A percentile compares a stretch with the other conserved stretches of the same genome.
Conservation (phyloP, 2,329 filamentous ascomycete genomes). For the Pyrenochaeta sp. region DNA sequence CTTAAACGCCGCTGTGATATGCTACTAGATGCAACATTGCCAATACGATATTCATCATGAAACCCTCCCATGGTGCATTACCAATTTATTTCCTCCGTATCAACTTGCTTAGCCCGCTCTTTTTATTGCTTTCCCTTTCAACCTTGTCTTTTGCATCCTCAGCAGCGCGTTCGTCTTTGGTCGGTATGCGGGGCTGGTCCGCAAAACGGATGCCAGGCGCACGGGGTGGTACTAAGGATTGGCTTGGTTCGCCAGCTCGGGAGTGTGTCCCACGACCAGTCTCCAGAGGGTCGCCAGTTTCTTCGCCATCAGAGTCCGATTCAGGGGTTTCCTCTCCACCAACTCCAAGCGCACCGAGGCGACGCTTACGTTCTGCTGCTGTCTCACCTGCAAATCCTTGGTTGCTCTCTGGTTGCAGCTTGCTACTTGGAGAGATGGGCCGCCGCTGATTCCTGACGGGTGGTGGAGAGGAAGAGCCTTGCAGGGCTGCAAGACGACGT, state of each 20-base stretch:
- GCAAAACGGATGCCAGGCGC: conserved; percentile 70
- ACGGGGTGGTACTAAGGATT: conserved; percentile 23
- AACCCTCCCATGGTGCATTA: background rate
- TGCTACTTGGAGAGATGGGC: conserved; percentile 7
- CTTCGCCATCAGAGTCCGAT: conserved; percentile 45
- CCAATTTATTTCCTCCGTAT: conserved; percentile 22
- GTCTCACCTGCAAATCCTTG: conserved; percentile 65
- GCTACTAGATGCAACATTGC: background rate
- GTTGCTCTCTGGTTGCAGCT: conserved; percentile 42
- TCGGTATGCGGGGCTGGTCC: conserved; percentile 53
- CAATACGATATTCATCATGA: background rate
- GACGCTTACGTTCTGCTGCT: conserved; percentile 75
- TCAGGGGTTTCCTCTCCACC: conserved; percentile 35
- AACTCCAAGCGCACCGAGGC: conserved; percentile 77
- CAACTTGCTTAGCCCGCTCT: conserved; percentile 30
- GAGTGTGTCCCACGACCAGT: conserved; percentile 44
- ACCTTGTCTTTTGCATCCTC: conserved; percentile 36
- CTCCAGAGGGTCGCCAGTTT: conserved; percentile 44
- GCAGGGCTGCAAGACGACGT: conserved; percentile 25
- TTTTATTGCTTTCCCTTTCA: conserved; percentile 21
- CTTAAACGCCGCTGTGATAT: background rate
- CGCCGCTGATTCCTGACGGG: conserved; percentile 20
- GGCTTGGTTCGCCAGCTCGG: conserved; percentile 12
- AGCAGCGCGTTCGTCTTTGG: conserved; percentile 42
- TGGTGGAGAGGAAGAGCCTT: conserved; percentile 21